These are phyloP conservation scores for Ceratocystis cacaofunesta DNA, from an alignment of 2,329 filamentous ascomycete genomes.

Conservation along the genomic window DNA sequence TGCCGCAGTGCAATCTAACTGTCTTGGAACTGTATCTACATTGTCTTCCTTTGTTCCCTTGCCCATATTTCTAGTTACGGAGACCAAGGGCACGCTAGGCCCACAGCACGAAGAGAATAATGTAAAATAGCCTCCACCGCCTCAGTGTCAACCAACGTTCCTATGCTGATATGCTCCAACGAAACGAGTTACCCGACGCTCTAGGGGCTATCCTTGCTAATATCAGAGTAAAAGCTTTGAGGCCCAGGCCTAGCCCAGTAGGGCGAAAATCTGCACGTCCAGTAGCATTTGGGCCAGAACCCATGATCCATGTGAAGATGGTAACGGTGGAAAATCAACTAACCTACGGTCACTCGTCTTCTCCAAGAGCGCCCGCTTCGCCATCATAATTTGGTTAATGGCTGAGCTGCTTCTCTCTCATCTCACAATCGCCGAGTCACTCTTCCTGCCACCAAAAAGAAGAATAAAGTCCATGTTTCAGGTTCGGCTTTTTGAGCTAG, in stretches of 20 bases:
- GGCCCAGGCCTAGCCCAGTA: background rate
- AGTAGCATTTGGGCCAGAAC: background rate
- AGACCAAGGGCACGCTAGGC: background rate
- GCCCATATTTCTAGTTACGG: background rate
- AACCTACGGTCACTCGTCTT: background rate
- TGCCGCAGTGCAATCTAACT: background rate
- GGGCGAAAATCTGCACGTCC: background rate
- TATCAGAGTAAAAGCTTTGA: background rate
- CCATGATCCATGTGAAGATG: constrained; percentile 1
- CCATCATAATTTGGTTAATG: background rate
- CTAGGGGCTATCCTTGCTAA: background rate
- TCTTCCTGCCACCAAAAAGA: background rate
- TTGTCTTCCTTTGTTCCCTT: background rate
- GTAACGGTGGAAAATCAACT: background rate
- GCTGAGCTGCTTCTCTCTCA: background rate
- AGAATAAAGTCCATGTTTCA: background rate
- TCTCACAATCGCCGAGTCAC: background rate
- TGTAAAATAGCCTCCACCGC: background rate
- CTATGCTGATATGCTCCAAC: background rate
- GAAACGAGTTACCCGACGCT: background rate
- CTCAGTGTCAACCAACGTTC: background rate
- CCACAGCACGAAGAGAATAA: background rate
- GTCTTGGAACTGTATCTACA: background rate
- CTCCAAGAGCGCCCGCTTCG: background rate
- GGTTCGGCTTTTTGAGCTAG: background rate